Base-by-base conservation (phyloP, 345 rosid species). In the Populus euphratica region DNA sequence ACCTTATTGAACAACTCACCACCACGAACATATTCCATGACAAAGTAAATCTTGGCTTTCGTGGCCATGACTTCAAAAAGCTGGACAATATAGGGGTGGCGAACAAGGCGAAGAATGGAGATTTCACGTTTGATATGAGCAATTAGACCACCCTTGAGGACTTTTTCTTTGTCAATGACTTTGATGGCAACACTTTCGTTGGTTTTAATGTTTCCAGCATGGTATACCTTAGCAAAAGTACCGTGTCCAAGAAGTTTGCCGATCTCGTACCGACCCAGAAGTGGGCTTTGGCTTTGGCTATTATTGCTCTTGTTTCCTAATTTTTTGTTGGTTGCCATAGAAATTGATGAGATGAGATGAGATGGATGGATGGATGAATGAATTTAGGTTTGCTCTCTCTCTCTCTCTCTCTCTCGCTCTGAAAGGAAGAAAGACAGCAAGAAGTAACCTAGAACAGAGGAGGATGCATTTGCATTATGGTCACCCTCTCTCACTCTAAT, bases 41-140 rank as follows among this genome's bases (percentile, higher is more conserved):
- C 82, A 39, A 79, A 74, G 47, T 79, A 79, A 74, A 79, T 79
- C 82, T 79, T 79, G 54, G 82, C 78, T 47, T 79, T 79, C 31
- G 82, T 74, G 16, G 82, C 82, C 82, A 79, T 79, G 70, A 79
- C 82, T 54, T 79, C 82, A 14, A 79, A 74, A 17, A 79, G 78
- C 65, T 79, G 78, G 44, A 79, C 82, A 33, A 79, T 74, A 41
- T 79, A 69, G 2, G 82, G 82, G 65, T 79, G 82, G 38, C 82
- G 74, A 23, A 79, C 82, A 5, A 78, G 82, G 39, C 78, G 75
- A 21, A 74, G 82, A 66, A 79, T 79, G 25, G 82, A 79, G 56
- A 79, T 79, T 74, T 79, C 82, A 7, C 78, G 78, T 29, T 79
- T 79, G 54, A 79, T 79, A 52, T 79, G 78, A 2, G 82, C 78